A percentile compares a stretch with the other conserved stretches of the same genome.
These are phyloP conservation scores for Aureobasidium leucospermi DNA, from an alignment of 2,329 filamentous ascomycete genomes.

Conservation along the genomic window DNA sequence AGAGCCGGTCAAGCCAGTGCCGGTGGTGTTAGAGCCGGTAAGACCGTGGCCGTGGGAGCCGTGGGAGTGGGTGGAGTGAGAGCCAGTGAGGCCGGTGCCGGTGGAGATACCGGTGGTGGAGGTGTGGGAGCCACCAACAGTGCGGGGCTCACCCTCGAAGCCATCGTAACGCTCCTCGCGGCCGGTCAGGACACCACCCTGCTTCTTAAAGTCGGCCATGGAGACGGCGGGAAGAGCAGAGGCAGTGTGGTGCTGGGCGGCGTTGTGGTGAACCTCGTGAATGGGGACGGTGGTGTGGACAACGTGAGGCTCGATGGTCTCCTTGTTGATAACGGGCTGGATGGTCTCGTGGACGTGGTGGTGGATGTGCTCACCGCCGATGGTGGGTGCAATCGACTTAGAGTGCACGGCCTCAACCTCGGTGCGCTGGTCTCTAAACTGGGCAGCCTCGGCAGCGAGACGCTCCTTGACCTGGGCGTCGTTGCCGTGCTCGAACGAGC, in stretches of 20 bases:
- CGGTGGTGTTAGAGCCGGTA: constrained; percentile 8
- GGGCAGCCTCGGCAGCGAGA: constrained; percentile 46
- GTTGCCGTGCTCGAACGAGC: constrained; percentile 55
- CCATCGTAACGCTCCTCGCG: constrained; percentile 51
- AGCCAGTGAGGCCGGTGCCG: constrained; percentile 4
- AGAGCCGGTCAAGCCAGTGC: background rate
- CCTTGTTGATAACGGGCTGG: constrained; percentile 62
- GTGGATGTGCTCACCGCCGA: constrained; percentile 57
- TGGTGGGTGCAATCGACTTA: constrained; percentile 39
- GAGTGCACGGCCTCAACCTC: constrained; percentile 45
- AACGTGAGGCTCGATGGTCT: constrained; percentile 58
- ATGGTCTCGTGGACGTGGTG: constrained; percentile 62
- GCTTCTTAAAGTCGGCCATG: constrained; percentile 55
- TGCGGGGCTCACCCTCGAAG: constrained; percentile 55
- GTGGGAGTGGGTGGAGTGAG: background rate
- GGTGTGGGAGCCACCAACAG: constrained; percentile 30
- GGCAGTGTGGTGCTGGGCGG: constrained; percentile 57
- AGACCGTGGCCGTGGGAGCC: background rate
- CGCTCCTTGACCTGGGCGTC: constrained; percentile 39
- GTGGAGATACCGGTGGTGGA: constrained; percentile 14
- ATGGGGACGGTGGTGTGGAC: constrained; percentile 66
- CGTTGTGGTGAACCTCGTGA: constrained; percentile 64
- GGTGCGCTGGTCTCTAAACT: constrained; percentile 46
- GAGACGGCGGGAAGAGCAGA: constrained; percentile 58
- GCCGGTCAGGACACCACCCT: constrained; percentile 48